Percentiles rank a stretch among this genome's conserved stretches.
phyloP scores from a whole-genome alignment of 345 rosid genomes.

The Clausena lansium region DNA sequence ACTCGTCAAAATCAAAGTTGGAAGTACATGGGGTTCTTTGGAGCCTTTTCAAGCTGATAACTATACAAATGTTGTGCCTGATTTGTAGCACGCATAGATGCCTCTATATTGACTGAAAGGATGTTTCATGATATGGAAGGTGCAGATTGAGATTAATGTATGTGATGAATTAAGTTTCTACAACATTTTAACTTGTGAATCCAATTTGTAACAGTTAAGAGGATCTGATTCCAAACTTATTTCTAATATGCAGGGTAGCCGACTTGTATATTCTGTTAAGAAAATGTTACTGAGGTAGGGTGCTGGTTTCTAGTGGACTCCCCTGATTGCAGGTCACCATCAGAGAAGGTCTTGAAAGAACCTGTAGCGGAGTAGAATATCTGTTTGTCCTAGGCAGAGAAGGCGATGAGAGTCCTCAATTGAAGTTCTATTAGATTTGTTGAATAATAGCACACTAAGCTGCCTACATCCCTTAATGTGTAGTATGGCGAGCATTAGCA shows the following conservation, averaged over 20 bases:
- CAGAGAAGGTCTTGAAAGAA: neutral
- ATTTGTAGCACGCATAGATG: conserved; percentile 24
- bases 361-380: neutral
- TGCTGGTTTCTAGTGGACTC: neutral
- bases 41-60: conserved; percentile 52
- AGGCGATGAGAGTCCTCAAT: neutral
- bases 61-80: conserved; percentile 21
- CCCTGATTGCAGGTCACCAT: neutral
- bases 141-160: conserved; percentile 10
- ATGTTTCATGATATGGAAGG: conserved; percentile 4
- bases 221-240: conserved; percentile 8
- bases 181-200: neutral
- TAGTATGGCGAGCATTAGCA: neutral
- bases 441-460: neutral
- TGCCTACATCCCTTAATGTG: neutral
- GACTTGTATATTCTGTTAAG: neutral
- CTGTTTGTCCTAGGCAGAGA: neutral
- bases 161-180: neutral
- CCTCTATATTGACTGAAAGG: neutral
- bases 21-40: conserved; percentile 95
- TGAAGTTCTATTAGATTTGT: neutral
- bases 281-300: neutral
- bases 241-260: conserved; percentile 13
- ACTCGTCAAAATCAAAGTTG: conserved; percentile 78
- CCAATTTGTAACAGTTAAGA: neutral